Percentiles rank a stretch among this genome's conserved stretches.
Conservation (phyloP, 1,284 basidiomycete genomes). For the Entoloma clypeatum region DNA sequence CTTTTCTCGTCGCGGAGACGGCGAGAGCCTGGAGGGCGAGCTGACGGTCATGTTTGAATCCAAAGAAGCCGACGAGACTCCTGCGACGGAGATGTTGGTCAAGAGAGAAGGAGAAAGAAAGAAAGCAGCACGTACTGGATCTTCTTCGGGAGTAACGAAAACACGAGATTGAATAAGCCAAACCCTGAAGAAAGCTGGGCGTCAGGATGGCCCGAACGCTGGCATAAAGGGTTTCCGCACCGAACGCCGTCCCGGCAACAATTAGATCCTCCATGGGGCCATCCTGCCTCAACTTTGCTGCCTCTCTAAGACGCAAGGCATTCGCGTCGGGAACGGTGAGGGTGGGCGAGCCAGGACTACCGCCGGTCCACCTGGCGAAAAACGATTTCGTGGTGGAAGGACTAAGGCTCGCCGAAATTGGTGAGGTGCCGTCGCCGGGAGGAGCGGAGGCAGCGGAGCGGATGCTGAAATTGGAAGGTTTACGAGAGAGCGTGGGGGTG, state of each 20-base stretch:
- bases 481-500: constrained; percentile 39
- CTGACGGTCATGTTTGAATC: constrained; percentile 67
- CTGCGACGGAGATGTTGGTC: constrained; percentile 31
- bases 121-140: constrained; percentile 46
- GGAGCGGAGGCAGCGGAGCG: constrained; percentile 27
- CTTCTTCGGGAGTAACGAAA: constrained; percentile 68
- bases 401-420: constrained; percentile 4
- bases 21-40: constrained; percentile 65
- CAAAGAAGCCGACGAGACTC: constrained; percentile 66
- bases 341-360: constrained; percentile 5
- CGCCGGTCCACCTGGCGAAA: not conserved
- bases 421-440: constrained; percentile 21
- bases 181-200: constrained; percentile 46
- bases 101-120: constrained; percentile 1
- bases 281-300: constrained; percentile 34
- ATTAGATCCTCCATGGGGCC: constrained; percentile 69
- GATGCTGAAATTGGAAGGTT: constrained; percentile 21
- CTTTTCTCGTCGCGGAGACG: constrained; percentile 58
- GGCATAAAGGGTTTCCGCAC: constrained; percentile 29
- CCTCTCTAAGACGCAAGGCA: constrained; percentile 17
- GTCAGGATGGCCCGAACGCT: too few species aligned
- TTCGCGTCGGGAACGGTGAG: constrained; percentile 7
- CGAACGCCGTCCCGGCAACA: constrained; percentile 71
- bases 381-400: not conserved
- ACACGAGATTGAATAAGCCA: constrained; percentile 74